Evolutionary conservation across 169 alveolate genomes (phyloP).

Genomic region (Plasmodium gaboni): DNA sequence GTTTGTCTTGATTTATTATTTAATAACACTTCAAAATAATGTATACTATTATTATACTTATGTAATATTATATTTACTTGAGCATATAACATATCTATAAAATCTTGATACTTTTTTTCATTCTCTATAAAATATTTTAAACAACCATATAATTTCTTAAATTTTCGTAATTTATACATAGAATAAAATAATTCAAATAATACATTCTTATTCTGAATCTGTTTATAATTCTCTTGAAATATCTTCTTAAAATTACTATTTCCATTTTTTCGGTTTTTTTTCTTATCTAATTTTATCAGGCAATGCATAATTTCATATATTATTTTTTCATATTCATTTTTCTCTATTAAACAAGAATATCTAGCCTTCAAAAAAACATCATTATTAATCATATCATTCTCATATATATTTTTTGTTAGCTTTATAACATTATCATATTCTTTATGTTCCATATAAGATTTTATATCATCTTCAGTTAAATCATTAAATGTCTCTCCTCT

Average conservation of each 20-base stretch:
- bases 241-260: constrained; percentile 20
- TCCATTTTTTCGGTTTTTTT: constrained; percentile 8
- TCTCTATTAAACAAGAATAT: constrained; percentile 32
- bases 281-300: not conserved
- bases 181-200: constrained; percentile 67
- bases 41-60: constrained; percentile 34
- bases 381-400: not conserved
- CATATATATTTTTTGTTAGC: constrained; percentile 28
- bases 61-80: constrained; percentile 35
- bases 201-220: constrained; percentile 36
- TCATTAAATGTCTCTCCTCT: not conserved
- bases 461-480: constrained; percentile 16
- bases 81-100: constrained; percentile 31
- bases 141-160: constrained; percentile 59
- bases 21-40: constrained; percentile 29
- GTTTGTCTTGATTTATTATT: constrained; percentile 23
- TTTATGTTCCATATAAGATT: constrained; percentile 26
- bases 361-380: constrained; percentile 28
- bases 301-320: constrained; percentile 22
- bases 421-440: constrained; percentile 18
- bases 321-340: constrained; percentile 5
- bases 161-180: constrained; percentile 44
- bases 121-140: constrained; percentile 35
- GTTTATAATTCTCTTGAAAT: constrained; percentile 47
- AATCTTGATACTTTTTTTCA: constrained; percentile 22